Evolutionary conservation across 805 yeast genomes (phyloP).

Genomic region (Saccharomyces paradoxus): DNA sequence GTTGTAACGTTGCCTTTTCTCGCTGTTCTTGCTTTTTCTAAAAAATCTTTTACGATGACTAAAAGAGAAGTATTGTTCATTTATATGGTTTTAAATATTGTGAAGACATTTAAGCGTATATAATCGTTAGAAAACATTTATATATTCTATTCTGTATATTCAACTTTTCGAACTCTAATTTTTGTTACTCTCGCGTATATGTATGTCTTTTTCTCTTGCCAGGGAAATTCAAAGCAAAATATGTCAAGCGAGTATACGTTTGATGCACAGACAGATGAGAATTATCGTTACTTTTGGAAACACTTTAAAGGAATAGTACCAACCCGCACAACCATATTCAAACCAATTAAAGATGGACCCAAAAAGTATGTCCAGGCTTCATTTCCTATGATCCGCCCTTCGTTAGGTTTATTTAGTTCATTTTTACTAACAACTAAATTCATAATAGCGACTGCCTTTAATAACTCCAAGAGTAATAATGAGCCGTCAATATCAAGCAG

Average conservation of each 20-base stretch:
- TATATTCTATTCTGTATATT: not conserved
- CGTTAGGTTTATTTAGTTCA: not conserved
- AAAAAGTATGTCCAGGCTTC: not conserved
- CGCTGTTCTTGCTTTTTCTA: slow-evolving; percentile 25
- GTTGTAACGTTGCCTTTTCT: not conserved
- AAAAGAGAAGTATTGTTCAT: not conserved
- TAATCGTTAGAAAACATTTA: not conserved
- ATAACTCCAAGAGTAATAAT: not conserved
- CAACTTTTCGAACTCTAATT: not conserved
- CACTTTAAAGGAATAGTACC: not conserved
- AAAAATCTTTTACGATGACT: not conserved
- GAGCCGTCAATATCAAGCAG: not conserved
- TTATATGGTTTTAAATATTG: not conserved
- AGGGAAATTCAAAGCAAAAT: not conserved
- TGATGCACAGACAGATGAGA: not conserved
- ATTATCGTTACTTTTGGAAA: not conserved
- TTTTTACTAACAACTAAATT: not conserved
- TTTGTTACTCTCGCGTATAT: not conserved
- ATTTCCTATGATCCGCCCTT: not conserved
- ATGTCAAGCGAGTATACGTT: not conserved
- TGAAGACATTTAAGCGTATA: not conserved
- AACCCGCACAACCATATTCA: not conserved
- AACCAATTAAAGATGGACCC: not conserved
- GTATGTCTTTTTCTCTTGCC: not conserved
- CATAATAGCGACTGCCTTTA: not conserved